Conservation (phyloP, 1,139 yeast genomes). For the Arxiozyma telluris region DNA sequence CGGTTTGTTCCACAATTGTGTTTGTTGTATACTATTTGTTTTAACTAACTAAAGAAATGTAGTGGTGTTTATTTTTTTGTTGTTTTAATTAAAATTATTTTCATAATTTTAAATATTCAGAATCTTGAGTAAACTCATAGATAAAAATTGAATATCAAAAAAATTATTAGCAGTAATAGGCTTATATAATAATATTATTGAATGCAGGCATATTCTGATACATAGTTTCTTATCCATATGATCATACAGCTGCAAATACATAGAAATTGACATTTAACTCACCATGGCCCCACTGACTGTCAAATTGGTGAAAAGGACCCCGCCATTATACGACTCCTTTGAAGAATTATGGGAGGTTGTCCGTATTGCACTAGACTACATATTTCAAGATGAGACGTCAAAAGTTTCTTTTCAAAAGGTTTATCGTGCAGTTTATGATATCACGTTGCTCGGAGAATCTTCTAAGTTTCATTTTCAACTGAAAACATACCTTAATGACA, state of each 20-base stretch:
- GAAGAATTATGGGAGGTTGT: conserved; percentile 61
- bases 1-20: background rate
- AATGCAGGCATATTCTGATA: background rate
- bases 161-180: background rate
- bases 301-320: background rate
- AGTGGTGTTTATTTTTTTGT: background rate
- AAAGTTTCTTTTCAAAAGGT: conserved; percentile 75
- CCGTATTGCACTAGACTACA: conserved; percentile 67
- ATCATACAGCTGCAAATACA: background rate
- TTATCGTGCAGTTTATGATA: conserved; percentile 70
- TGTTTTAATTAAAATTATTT: too few species aligned
- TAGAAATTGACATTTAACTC: background rate
- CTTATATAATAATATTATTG: too few species aligned
- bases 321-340: conserved; percentile 5
- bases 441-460: conserved; percentile 71
- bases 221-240: background rate
- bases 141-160: too few species aligned
- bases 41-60: background rate
- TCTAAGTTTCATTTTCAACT: conserved; percentile 60
- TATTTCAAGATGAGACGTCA: conserved; percentile 66
- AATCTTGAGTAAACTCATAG: background rate
- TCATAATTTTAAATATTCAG: background rate
- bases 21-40: background rate
- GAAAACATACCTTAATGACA: conserved; percentile 40
- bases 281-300: background rate